phyloP scores from a whole-genome alignment of 371 early-diverging fungal genomes.

The Globomyces sp. region DNA sequence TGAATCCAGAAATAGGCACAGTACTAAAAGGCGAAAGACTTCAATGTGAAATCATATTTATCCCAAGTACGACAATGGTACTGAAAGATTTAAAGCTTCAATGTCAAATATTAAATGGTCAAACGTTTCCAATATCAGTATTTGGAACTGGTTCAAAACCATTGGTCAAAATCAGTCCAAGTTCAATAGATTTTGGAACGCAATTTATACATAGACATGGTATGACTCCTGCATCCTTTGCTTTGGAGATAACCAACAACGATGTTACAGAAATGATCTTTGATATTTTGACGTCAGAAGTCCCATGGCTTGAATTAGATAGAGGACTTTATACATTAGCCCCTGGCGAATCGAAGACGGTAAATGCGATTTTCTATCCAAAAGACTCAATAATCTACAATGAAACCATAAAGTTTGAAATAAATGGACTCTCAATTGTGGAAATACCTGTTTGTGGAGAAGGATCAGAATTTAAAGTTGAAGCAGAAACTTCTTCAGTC shows the following conservation, averaged over 20 bases:
- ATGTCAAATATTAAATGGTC: slow-evolving; percentile 52
- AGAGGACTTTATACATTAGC: slow-evolving; percentile 29
- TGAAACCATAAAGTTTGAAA: slow-evolving; percentile 44
- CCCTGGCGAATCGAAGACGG: slow-evolving; percentile 39
- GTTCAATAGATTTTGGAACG: slow-evolving; percentile 46
- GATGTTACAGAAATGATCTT: slow-evolving; percentile 45
- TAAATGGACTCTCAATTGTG: slow-evolving; percentile 47
- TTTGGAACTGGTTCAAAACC: slow-evolving; percentile 42
- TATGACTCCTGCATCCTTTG: slow-evolving; percentile 29
- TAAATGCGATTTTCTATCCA: slow-evolving; percentile 45
- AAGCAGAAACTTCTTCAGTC: slow-evolving; percentile 37
- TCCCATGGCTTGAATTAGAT: slow-evolving; percentile 36
- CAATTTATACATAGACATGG: slow-evolving; percentile 44
- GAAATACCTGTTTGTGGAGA: slow-evolving; percentile 42
- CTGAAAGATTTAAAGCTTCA: slow-evolving; percentile 38
- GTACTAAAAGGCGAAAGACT: slow-evolving; percentile 45
- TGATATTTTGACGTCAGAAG: slow-evolving; percentile 34
- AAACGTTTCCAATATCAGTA: slow-evolving; percentile 37
- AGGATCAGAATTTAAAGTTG: slow-evolving; percentile 44
- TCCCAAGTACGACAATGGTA: slow-evolving; percentile 26
- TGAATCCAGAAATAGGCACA: slow-evolving; percentile 51
- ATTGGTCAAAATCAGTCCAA: slow-evolving; percentile 35
- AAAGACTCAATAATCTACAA: slow-evolving; percentile 34
- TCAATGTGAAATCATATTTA: slow-evolving; percentile 43
- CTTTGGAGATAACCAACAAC: slow-evolving; percentile 47